Evolutionary conservation across 163 green algal species (phyloP), one percentile per base, ranked within the genome.

Genomic region (Prototheca wickerhamii): DNA sequence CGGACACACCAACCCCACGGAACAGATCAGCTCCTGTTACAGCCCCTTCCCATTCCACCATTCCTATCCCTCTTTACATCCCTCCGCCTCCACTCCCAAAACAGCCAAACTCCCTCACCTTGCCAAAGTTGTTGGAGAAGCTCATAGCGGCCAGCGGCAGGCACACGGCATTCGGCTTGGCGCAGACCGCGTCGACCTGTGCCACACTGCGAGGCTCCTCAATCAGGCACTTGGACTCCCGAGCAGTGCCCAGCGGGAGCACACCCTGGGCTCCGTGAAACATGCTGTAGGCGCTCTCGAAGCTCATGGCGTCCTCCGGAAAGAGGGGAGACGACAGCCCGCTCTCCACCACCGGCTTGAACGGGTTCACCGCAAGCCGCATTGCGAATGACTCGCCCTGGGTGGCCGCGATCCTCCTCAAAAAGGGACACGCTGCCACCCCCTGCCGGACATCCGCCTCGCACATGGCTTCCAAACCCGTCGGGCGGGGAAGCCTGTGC

Each of bases 111-210:
- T 33, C 23, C 37, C 84, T 73, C 69, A 82, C 46, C 37, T 72
- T 72, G 4, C 61, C 63, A 49, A 82, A 80, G 10, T 61, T n/a
- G n/a, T n/a, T 64, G 8, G 76, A 84, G 29, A 89, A 60, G 52
- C 67, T 82, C n/a, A 89, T 86, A 12, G 76, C 78, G 0, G 83
- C 83, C 31, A 89, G 52, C 23, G 82, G 79, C 17, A 60, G 29
- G 23, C 12, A n/a, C n/a, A n/a, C n/a, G n/a, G n/a, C n/a, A n/a
- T 33, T 8, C 10, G 50, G 10, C 23, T 28, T 28, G 17, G 23
- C 23, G 21, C 12, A 7, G 50, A 23, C 10, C 18, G 17, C 17
- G 17, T 28, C 23, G 21, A 28, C 50, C 25, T 17, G 50, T 28
- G 23, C 50, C 7, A 8, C 21, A 7, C 50, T 28, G 23, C 10